These are phyloP conservation scores for Cyphellophora attinorum DNA, from an alignment of 2,329 filamentous ascomycete species.

Conservation along the genomic window DNA sequence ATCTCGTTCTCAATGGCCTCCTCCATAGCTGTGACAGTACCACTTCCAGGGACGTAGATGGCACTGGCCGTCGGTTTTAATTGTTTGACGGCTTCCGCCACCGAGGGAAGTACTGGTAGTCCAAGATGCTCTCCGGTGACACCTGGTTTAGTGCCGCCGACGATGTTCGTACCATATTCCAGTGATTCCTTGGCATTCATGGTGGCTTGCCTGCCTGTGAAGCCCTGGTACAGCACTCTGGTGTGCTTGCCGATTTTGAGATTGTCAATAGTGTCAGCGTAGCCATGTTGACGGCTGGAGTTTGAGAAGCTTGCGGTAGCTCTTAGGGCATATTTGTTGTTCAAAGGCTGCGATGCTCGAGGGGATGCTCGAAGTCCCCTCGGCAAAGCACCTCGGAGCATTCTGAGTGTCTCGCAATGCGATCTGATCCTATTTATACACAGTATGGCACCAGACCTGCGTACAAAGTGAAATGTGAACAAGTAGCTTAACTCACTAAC, in stretches of 20 bases:
- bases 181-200: slow-evolving; percentile 68
- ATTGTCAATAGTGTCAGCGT: slow-evolving; percentile 55
- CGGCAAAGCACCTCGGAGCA: slow-evolving; percentile 7
- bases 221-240: slow-evolving; percentile 60
- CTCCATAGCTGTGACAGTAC: slow-evolving; percentile 63
- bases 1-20: slow-evolving; percentile 73
- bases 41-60: slow-evolving; percentile 69
- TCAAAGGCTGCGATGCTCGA: slow-evolving; percentile 5
- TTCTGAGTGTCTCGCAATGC: neutral
- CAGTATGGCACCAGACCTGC: too few relatives aligned
- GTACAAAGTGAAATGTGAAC: too few relatives aligned
- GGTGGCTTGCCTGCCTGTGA: slow-evolving; percentile 59
- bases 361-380: slow-evolving; percentile 9
- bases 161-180: slow-evolving; percentile 69
- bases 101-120: slow-evolving; percentile 60
- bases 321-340: slow-evolving; percentile 9
- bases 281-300: slow-evolving; percentile 20
- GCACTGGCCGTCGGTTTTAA: slow-evolving; percentile 68
- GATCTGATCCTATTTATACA: too few relatives aligned
- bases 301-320: slow-evolving; percentile 16
- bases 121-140: slow-evolving; percentile 63
- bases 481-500: too few relatives aligned
- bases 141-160: slow-evolving; percentile 67
- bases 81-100: slow-evolving; percentile 58
- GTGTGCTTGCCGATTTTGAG: slow-evolving; percentile 59